Base-by-base conservation (phyloP, 148 eudicot species). In the Bassia scoparia region DNA sequence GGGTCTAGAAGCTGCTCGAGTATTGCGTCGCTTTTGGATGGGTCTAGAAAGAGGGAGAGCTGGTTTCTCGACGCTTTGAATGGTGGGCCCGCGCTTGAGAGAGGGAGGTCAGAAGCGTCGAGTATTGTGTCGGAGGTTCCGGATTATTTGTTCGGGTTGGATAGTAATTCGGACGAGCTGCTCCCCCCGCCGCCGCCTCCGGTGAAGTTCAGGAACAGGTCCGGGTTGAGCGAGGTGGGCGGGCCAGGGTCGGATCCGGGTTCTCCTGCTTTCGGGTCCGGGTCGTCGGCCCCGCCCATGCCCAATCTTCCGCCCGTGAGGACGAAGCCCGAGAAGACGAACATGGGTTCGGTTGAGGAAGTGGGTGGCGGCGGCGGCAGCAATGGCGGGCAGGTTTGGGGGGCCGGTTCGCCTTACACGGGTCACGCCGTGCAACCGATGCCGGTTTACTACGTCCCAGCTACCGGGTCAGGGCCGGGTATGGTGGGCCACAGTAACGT, bases 11-110 rank as follows among this genome's bases (percentile, higher is more conserved):
- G 97, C 59, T 78, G 77, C 7, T 65, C 68, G 7, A 88, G 90
- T 34, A 90, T 89, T 11, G 81, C 84, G 2, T 87, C 98, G 53
- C 86, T 94, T 64, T 86, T 94, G 2, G 90, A 84, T 49, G 98
- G 98, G 71, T 94, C 97, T 23, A 76, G 79, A 30, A 91, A 94
- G 82, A 75, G 98, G 15, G 90, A 94, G 83, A 86, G 71, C 61
- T 94, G 97, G 97, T 94, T 94, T 62, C 79, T 91, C n/a, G 97
- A 94, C 59, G 93, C 96, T 1, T 88, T 94, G 8, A 94, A 94
- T 48, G 90, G 95, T 21, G 83, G 90, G 23, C 35, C 61, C 20
- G 38, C 69, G 60, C 75, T 94, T 76, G 98, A 94, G 61, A 86
- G 98, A 3, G 91, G 86, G 21, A 77, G 87, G 31, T 94, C 98